Percentiles rank a stretch among this genome's conserved stretches.
phyloP scores from a whole-genome alignment of 2,329 filamentous ascomycete species.

The Fusarium sp. region DNA sequence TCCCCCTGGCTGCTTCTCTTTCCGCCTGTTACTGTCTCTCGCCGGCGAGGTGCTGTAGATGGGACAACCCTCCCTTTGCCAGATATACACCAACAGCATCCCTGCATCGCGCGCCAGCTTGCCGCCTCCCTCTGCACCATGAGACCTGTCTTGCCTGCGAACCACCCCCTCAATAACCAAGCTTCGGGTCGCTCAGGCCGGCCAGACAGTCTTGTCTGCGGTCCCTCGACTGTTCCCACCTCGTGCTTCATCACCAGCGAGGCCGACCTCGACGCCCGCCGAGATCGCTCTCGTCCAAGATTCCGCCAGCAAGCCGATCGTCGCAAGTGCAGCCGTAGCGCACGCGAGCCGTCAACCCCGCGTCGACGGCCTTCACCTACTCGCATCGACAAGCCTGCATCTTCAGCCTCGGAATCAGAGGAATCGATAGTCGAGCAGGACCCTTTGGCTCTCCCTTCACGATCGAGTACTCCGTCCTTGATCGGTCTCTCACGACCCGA shows the following conservation, averaged over 20 bases:
- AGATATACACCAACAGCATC: conserved; percentile 18
- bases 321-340: conserved; percentile 38
- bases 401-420: conserved; percentile 29
- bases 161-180: conserved; percentile 37
- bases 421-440: conserved; percentile 34
- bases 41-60: conserved; percentile 18
- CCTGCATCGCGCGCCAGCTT: conserved; percentile 11
- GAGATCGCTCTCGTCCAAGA: conserved; percentile 41
- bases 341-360: conserved; percentile 33
- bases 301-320: conserved; percentile 36
- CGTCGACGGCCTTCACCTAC: conserved; percentile 33
- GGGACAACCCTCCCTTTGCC: conserved; percentile 15
- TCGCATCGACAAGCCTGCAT: conserved; percentile 26
- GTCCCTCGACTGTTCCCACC: conserved; percentile 42
- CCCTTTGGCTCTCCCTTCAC: conserved; percentile 36
- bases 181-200: conserved; percentile 32
- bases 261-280: conserved; percentile 45
- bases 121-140: conserved; percentile 30
- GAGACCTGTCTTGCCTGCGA: conserved; percentile 43
- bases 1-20: background rate
- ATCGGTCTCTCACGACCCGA: conserved; percentile 44
- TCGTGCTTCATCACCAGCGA: conserved; percentile 54
- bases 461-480: conserved; percentile 46
- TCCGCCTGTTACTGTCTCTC: background rate
- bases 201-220: conserved; percentile 36